Base-by-base conservation (phyloP, 768 basidiomycete species). In the Terana coerulea region DNA sequence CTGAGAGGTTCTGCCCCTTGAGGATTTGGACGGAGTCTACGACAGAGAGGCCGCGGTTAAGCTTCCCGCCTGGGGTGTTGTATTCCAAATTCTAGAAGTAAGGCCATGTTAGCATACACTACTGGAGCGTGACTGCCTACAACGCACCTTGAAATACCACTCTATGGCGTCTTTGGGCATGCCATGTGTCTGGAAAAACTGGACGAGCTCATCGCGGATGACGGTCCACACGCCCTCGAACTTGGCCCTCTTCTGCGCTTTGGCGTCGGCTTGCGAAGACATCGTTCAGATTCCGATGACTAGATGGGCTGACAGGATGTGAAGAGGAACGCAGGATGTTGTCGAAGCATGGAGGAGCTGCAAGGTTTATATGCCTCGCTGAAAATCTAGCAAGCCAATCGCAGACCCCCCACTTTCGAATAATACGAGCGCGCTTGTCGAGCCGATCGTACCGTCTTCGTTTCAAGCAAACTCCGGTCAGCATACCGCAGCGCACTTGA, bases 61-160 rank as follows among this genome's bases (percentile, higher is more conserved):
- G 84, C 70, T 98, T 98, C 3, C 93, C 94, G 35, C 92, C 91
- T 0, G 94, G 94, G n/a, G 91, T 88, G 69, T 98, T 98, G 75
- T 93, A 88, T 59, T 94, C 81, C 50, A 98, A 73, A 66, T 79
- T 94, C 91, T 94, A 44, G 59, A 10, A 21, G 34, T 17, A 22
- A 28, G n/a, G 33, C 33, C 51, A 59, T 59, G 62, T 43, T 29
- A 43, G 39, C 12, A 31, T n/a, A 19, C 15, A 15, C n/a, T 43
- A 37, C 21, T 49, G 35, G 19, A 46, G 6, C 46, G 7, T 17
- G 37, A 15, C 26, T 17, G 19, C 10, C 33, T 8, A 24, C 0
- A 8, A 73, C 83, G 34, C 52, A 95, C 95, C 55, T 78, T 78
- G 58, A 77, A 75, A 68, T 82, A 98, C 92, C 93, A 98, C 40